Conservation (phyloP, 2,329 filamentous ascomycete species). For the Fusarium sp. region DNA sequence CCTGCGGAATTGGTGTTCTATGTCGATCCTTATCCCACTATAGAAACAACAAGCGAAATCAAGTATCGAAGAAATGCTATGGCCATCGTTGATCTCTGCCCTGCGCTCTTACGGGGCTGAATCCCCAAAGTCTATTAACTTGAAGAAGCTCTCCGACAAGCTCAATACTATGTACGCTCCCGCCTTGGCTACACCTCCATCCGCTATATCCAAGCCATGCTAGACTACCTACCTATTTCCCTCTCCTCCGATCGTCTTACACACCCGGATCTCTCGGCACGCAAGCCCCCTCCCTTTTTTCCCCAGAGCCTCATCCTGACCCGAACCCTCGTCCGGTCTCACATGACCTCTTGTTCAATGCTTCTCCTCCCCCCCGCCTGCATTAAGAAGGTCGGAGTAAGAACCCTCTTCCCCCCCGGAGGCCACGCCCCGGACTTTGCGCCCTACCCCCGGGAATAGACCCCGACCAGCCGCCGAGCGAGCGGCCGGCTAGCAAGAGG, state of each 20-base stretch:
- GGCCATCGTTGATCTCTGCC: not conserved
- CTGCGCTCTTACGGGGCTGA: not conserved
- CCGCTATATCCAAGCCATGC: not conserved
- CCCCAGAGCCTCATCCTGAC: constrained; percentile 5
- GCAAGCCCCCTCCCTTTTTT: not conserved
- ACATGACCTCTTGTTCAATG: constrained; percentile 8
- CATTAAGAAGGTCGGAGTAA: constrained; percentile 43
- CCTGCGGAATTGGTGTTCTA: not conserved
- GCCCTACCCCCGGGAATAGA: constrained; percentile 15
- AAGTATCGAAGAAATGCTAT: not conserved
- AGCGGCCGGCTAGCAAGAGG: not conserved
- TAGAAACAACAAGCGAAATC: constrained; percentile 1
- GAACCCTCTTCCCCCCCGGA: constrained; percentile 22
- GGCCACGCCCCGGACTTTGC: constrained; percentile 20
- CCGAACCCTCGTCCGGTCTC: not conserved
- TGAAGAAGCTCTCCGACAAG: constrained; percentile 13
- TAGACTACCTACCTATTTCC: not conserved
- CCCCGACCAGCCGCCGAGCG: constrained; percentile 16
- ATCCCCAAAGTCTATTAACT: not conserved
- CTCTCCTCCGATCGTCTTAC: constrained; percentile 24
- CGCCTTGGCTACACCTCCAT: constrained; percentile 33
- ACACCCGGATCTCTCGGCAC: constrained; percentile 36
- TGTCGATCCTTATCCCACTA: constrained; percentile 22
- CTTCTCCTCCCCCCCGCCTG: constrained; percentile 10
- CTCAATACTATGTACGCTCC: constrained; percentile 26